Percentiles rank a stretch among this genome's conserved stretches.
These are phyloP conservation scores for Begonia masoniana DNA, from an alignment of 306 rosid species.

Conservation along the genomic window DNA sequence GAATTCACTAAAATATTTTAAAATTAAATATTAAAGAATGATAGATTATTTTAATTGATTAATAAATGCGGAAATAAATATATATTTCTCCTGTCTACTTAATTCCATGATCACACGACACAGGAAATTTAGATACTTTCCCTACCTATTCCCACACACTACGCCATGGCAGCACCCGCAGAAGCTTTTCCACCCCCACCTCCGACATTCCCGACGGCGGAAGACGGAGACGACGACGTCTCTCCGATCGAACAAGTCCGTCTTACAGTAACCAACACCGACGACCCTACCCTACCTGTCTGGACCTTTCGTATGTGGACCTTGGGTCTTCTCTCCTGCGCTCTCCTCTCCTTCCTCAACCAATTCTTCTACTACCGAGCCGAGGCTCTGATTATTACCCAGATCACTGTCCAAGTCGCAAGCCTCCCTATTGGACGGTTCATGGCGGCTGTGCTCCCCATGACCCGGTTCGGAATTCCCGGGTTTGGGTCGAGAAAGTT, in stretches of 20 bases:
- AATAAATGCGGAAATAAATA: too few species aligned
- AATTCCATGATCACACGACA: too few species aligned
- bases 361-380: slow-evolving; percentile 70
- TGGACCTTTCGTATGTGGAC: slow-evolving; percentile 95
- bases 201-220: not conserved
- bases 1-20: too few species aligned
- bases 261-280: slow-evolving; percentile 47
- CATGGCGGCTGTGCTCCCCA: slow-evolving; percentile 46
- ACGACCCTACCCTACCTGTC: slow-evolving; percentile 50
- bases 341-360: slow-evolving; percentile 60
- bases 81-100: too few species aligned
- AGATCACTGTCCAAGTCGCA: slow-evolving; percentile 47
- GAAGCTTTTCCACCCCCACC: not conserved
- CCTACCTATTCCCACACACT: too few species aligned
- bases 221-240: slow-evolving; percentile 27
- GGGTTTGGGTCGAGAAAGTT: slow-evolving; percentile 23
- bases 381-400: slow-evolving; percentile 46
- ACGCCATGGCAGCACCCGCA: too few species aligned
- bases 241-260: slow-evolving; percentile 67
- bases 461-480: slow-evolving; percentile 24
- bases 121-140: too few species aligned
- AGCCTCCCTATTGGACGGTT: slow-evolving; percentile 59
- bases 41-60: too few species aligned
- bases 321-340: slow-evolving; percentile 44
- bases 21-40: too few species aligned